Conservation (phyloP, 371 early-diverging fungal genomes). For the Actinomucor elegans region DNA sequence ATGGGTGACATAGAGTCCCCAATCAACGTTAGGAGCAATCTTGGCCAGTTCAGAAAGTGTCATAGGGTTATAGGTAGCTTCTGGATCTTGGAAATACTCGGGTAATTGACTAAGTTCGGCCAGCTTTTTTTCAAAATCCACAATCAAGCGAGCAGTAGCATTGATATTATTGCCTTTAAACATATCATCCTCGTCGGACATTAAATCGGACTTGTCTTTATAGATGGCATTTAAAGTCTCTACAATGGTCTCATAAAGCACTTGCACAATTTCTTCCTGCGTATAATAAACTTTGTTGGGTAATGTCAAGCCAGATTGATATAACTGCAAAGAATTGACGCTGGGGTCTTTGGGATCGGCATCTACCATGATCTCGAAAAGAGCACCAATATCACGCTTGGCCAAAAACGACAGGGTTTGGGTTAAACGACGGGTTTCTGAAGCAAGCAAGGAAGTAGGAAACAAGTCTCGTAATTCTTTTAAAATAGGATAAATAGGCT, state of each 20-base stretch:
- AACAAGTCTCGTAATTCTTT: conserved; percentile 28
- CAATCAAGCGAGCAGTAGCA: conserved; percentile 33
- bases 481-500: conserved; percentile 47
- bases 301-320: conserved; percentile 54
- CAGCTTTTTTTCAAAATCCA: conserved; percentile 48
- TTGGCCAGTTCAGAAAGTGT: conserved; percentile 34
- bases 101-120: conserved; percentile 32
- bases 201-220: not conserved
- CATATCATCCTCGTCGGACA: not conserved
- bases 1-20: conserved; percentile 35
- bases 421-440: conserved; percentile 16
- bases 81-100: conserved; percentile 41
- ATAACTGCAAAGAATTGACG: conserved; percentile 35
- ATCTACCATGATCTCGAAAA: conserved; percentile 20
- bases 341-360: conserved; percentile 54
- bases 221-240: conserved; percentile 26
- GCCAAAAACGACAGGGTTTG: conserved; percentile 13
- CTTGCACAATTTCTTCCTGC: conserved; percentile 32
- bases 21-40: conserved; percentile 45
- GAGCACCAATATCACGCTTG: conserved; percentile 9
- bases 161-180: not conserved
- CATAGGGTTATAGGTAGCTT: conserved; percentile 50
- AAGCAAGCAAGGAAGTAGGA: not conserved
- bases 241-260: conserved; percentile 31
- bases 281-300: conserved; percentile 61